A percentile compares a stretch with the other conserved stretches of the same genome.
phyloP scores from a whole-genome alignment of 2,329 filamentous ascomycete species.

The Penicillium sp. region DNA sequence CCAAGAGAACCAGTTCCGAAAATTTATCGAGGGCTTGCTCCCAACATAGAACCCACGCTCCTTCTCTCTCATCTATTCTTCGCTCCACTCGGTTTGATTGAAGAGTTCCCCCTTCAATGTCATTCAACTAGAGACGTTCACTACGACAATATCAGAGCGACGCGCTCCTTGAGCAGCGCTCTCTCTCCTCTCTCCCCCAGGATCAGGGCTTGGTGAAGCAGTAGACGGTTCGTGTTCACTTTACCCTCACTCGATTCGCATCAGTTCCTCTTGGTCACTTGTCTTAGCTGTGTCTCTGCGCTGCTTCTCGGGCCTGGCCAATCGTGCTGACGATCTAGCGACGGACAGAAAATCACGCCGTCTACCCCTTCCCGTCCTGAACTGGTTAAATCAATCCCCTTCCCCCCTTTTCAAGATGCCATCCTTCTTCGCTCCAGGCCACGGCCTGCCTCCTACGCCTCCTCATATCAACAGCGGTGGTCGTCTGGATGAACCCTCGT shows the following conservation, averaged over 20 bases:
- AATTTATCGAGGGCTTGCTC: constrained; percentile 12
- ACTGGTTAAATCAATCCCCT: constrained; percentile 35
- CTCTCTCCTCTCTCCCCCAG: constrained; percentile 38
- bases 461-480: constrained; percentile 47
- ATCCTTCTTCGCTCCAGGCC: constrained; percentile 50
- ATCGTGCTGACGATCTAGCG: constrained; percentile 30
- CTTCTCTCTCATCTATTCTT: constrained; percentile 35
- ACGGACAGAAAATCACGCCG: constrained; percentile 32
- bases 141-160: constrained; percentile 43
- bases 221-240: constrained; percentile 49
- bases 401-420: constrained; percentile 43
- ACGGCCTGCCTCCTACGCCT: constrained; percentile 51
- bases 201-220: constrained; percentile 48
- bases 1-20: constrained; percentile 1
- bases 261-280: neutral
- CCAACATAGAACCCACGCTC: constrained; percentile 24
- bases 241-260: constrained; percentile 11
- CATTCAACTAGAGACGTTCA: constrained; percentile 46
- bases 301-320: constrained; percentile 6
- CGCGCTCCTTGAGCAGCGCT: constrained; percentile 50
- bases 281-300: neutral
- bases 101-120: constrained; percentile 44
- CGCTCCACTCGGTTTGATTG: constrained; percentile 27
- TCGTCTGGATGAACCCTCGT: constrained; percentile 48
- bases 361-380: constrained; percentile 47